Base-by-base conservation (phyloP, 495 filamentous ascomycete genomes). In the Podospora sp. region DNA sequence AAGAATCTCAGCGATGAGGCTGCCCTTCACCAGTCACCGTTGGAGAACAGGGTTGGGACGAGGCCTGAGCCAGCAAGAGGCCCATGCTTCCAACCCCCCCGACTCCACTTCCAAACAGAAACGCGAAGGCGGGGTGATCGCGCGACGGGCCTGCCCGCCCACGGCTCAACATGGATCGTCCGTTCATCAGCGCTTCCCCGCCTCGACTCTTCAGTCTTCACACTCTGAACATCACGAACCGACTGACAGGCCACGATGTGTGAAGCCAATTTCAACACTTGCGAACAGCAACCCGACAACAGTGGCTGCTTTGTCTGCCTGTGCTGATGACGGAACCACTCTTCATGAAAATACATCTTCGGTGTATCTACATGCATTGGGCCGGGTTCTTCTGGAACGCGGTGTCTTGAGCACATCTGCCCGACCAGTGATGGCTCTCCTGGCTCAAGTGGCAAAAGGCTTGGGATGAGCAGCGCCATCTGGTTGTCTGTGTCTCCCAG, bases 401-500 rank as follows among this genome's bases (percentile, higher is more conserved):
- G 40, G 40, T 46, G 14, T 14, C 40, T 11, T 6, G 40, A 46
- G 11, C 9, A 11, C 12, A 46, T 18, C 40, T 46, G 40, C n/a
- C n/a, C n/a, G n/a, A 11, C 40, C 40, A 46, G 16, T 14, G 9
- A 18, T 18, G 40, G 40, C 40, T 46, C 40, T 46, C 40, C 40
- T 46, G 40, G 40, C 56, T 59, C 52, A n/a, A 12, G 52, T 55
- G 52, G 52, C 52, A 55, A 55, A 55, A 55, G 3, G 1, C 40
- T 55, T n/a, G 52, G 52, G 25, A 55, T 22, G 9, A 55, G 9
- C 9, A 55, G 52, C n/a, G 52, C 52, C 52, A 52, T 55, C 52
- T 11, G n/a, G 16, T n/a, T 55, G 52, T 55, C 52, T 55, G n/a
- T 55, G 25, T 55, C 40, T 46, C 24, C 52, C n/a, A 6, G n/a